Base-by-base conservation (phyloP, 129 eudicot species). In the Artemisia tridentata region DNA sequence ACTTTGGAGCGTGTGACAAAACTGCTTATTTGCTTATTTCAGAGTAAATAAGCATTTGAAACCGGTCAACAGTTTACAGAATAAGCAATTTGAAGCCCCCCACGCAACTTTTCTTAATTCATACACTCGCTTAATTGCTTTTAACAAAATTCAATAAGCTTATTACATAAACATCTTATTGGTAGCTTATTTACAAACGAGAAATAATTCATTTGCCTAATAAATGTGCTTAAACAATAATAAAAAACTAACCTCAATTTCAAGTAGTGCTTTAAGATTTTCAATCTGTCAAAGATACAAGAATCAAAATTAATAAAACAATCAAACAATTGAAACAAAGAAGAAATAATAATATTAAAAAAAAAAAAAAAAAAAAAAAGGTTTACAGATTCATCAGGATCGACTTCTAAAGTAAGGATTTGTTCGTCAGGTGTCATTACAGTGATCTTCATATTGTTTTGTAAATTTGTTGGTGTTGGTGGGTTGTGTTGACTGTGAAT, bases 351-450 rank as follows among this genome's bases (percentile, higher is more conserved):
- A n/a, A n/a, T n/a, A n/a, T n/a, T n/a, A n/a, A n/a, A n/a, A 23
- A 2, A 57, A 59, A 61, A 3, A 18, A 13, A 47, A 50, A 63
- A 43, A 15, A 51, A 15, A 56, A 41, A 43, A 15, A 7, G 15
- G 45, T 15, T 3, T 93, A 93, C 98, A 38, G 96, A 77, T 89
- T 93, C 98, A 66, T 93, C 88, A 29, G 83, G 90, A 68, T 93
- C 98, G 67, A 93, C 86, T 52, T 93, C 98, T 13, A 93, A 75
- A 45, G 90, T 78, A 73, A 93, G 49, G 86, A 93, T 89, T 79
- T 89, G 96, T 67, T 89, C 98, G 70, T 89, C 96, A 29, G 88
- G 72, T 14, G 98, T 89, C 98, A 93, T 89, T 54, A 93, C 87
- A 63, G 95, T 93, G 82, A 93, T 82, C 97, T 87, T 93, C 98